Percentiles rank a stretch among this genome's conserved stretches.
These are phyloP conservation scores for Lodderomyces metapsilosis DNA, from an alignment of 1,139 yeast species.

Conservation along the genomic window DNA sequence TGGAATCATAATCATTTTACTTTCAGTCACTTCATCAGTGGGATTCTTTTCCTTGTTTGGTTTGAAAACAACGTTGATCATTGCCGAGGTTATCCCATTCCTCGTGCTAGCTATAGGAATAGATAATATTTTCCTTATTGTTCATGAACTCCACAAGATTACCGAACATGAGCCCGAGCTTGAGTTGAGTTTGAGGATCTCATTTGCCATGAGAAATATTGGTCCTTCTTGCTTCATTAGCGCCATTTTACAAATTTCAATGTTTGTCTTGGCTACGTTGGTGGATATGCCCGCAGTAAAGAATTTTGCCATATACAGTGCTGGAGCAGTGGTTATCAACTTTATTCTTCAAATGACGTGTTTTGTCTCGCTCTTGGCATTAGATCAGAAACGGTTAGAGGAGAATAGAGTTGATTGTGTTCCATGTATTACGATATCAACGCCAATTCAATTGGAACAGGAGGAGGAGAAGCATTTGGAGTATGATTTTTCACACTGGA, in stretches of 20 bases:
- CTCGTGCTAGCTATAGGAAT: constrained; percentile 91
- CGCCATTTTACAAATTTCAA: constrained; percentile 69
- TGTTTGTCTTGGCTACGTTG: constrained; percentile 74
- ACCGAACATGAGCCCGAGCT: constrained; percentile 27
- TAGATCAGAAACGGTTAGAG: constrained; percentile 67
- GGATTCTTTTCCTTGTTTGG: constrained; percentile 79
- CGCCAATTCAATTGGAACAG: constrained; percentile 13
- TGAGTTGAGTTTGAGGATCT: constrained; percentile 51
- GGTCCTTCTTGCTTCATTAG: constrained; percentile 88
- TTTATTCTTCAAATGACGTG: constrained; percentile 78
- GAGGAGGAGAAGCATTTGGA: constrained; percentile 19
- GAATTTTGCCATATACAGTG: constrained; percentile 88
- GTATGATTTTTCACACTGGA: constrained; percentile 26
- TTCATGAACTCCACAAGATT: constrained; percentile 69
- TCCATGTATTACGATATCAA: constrained; percentile 42
- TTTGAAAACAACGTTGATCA: constrained; percentile 81
- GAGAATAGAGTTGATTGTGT: constrained; percentile 58
- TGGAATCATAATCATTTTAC: constrained; percentile 76
- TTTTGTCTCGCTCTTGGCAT: constrained; percentile 67
- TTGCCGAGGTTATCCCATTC: constrained; percentile 97
- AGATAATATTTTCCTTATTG: constrained; percentile 84
- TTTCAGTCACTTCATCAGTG: constrained; percentile 78
- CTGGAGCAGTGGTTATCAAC: constrained; percentile 79
- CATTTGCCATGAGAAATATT: constrained; percentile 63
- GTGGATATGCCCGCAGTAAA: constrained; percentile 96